Conservation (phyloP, 345 rosid species). For the Arabidopsis suecica region DNA sequence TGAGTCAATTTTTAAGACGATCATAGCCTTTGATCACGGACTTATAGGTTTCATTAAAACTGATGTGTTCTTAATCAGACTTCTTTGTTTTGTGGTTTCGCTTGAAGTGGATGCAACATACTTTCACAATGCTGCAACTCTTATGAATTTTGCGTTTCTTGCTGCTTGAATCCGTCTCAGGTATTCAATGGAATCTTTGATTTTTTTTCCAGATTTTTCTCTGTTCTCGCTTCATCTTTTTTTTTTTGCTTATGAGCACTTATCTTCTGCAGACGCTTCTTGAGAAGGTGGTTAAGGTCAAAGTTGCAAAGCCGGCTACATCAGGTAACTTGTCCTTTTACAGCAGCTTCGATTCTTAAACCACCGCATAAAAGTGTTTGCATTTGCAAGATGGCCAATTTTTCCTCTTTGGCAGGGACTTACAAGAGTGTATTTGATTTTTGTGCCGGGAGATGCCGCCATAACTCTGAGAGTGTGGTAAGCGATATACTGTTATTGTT, state of each 20-base stretch:
- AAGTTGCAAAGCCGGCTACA: constrained; percentile 81
- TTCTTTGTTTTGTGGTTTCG: constrained; percentile 25
- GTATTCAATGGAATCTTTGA: constrained; percentile 47
- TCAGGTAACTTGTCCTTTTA: constrained; percentile 59
- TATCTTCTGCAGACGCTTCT: constrained; percentile 60
- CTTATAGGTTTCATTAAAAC: not conserved
- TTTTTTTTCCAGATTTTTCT: constrained; percentile 30
- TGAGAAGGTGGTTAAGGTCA: constrained; percentile 63
- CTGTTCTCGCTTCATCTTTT: constrained; percentile 31
- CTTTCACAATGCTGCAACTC: constrained; percentile 83
- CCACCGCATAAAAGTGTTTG: constrained; percentile 12
- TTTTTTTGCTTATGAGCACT: constrained; percentile 21
- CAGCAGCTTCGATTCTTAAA: not conserved
- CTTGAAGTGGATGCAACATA: constrained; percentile 77
- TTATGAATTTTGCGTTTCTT: constrained; percentile 91
- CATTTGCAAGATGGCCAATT: constrained; percentile 3
- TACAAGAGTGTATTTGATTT: constrained; percentile 81
- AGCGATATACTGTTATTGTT: constrained; percentile 30
- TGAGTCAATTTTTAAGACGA: constrained; percentile 53
- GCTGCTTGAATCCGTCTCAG: constrained; percentile 79
- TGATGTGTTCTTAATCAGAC: constrained; percentile 23
- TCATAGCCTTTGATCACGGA: not conserved
- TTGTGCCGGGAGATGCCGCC: constrained; percentile 96
- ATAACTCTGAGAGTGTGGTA: constrained; percentile 96
- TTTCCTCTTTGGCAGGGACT: constrained; percentile 54